A percentile compares a stretch with the other conserved stretches of the same genome.
These are phyloP conservation scores for Solanum hybrid DNA, from an alignment of 305 asterid species.

Conservation along the genomic window DNA sequence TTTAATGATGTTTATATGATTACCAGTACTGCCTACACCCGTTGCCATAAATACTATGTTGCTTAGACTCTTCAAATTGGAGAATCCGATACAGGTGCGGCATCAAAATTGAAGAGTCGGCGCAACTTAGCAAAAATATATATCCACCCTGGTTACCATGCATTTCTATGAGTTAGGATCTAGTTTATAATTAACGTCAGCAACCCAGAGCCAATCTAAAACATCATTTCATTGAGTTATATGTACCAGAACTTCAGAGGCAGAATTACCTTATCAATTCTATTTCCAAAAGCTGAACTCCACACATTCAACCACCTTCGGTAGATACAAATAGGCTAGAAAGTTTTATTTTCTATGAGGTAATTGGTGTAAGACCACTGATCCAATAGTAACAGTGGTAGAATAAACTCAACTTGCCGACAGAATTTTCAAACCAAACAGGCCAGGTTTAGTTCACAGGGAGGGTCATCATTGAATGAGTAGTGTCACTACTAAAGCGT, in stretches of 20 bases:
- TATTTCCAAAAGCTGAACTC: background rate
- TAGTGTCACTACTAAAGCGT: background rate
- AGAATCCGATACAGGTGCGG: background rate
- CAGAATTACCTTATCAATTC: background rate
- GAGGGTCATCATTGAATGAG: background rate
- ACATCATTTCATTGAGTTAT: background rate
- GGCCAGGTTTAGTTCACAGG: conserved; percentile 2
- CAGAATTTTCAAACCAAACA: background rate
- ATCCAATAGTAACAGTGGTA: background rate
- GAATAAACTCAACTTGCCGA: background rate
- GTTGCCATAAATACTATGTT: background rate
- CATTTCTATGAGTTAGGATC: background rate
- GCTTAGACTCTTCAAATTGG: background rate
- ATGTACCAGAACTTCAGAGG: background rate
- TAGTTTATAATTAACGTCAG: background rate
- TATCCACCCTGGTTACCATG: background rate
- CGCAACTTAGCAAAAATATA: background rate
- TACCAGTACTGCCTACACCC: background rate
- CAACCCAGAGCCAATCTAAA: background rate
- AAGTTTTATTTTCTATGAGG: background rate
- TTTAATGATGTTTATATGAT: background rate
- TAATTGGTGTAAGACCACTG: background rate
- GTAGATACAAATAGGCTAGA: background rate
- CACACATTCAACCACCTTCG: background rate
- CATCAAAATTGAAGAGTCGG: background rate